Conservation (phyloP, 2,329 filamentous ascomycete species). For the Neofusicoccum umdonicola region DNA sequence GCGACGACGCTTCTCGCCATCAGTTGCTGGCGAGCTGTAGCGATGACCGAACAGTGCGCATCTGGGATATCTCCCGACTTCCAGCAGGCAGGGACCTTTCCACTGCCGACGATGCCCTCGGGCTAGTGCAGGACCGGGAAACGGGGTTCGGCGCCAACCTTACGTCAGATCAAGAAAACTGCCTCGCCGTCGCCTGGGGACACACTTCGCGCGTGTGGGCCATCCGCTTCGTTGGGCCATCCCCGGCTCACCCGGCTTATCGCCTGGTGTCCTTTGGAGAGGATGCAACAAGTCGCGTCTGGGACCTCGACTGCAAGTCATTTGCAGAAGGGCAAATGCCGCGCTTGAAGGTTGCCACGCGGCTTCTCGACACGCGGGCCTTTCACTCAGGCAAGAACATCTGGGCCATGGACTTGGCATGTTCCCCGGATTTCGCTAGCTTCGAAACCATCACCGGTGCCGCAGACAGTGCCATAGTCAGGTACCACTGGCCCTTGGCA, state of each 20-base stretch:
- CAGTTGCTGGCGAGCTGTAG: slow-evolving; percentile 87
- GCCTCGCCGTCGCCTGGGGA: slow-evolving; percentile 73
- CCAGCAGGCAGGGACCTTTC: slow-evolving; percentile 21
- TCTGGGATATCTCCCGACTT: slow-evolving; percentile 77
- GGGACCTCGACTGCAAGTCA: slow-evolving; percentile 45
- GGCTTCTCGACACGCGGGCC: slow-evolving; percentile 55
- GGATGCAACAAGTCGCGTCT: slow-evolving; percentile 73
- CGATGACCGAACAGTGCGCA: slow-evolving; percentile 82
- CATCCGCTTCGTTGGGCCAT: slow-evolving; percentile 58
- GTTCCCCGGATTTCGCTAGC: not conserved
- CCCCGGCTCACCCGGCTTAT: slow-evolving; percentile 8
- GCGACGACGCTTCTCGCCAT: slow-evolving; percentile 39
- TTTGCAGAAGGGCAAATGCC: not conserved
- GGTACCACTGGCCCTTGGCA: slow-evolving; percentile 12
- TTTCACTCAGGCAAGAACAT: slow-evolving; percentile 86
- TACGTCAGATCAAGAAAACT: slow-evolving; percentile 30
- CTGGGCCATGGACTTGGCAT: slow-evolving; percentile 64
- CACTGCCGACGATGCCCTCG: slow-evolving; percentile 28
- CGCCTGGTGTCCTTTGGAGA: slow-evolving; percentile 76
- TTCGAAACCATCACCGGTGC: slow-evolving; percentile 61
- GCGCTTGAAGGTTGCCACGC: slow-evolving; percentile 39
- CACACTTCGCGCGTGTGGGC: slow-evolving; percentile 90
- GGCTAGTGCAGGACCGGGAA: slow-evolving; percentile 32
- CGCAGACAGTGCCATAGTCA: slow-evolving; percentile 68
- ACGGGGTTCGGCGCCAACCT: slow-evolving; percentile 45